Evolutionary conservation across 495 filamentous ascomycete species (phyloP), one percentile per base, ranked within the genome.

Genomic region (Clohesyomyces aquaticus): DNA sequence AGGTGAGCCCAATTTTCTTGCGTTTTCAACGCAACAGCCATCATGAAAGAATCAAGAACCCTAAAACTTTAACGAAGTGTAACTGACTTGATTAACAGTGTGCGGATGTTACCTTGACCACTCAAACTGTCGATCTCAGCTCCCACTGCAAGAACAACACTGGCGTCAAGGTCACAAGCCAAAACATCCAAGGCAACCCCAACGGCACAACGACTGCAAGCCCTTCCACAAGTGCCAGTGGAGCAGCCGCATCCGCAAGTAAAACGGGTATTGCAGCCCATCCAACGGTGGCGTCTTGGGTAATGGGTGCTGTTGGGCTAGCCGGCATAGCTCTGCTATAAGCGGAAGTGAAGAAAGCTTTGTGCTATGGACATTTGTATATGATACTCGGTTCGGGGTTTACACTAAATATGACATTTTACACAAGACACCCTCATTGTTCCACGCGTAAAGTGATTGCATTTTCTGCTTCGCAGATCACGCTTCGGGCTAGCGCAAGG

Each of bases 21-120:
- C n/a, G n/a, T n/a, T n/a, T n/a, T n/a, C n/a, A n/a, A n/a, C n/a
- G n/a, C n/a, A n/a, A n/a, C n/a, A n/a, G n/a, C n/a, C n/a, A n/a
- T n/a, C n/a, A n/a, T n/a, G n/a, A n/a, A n/a, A n/a, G n/a, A n/a
- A n/a, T n/a, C n/a, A n/a, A n/a, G n/a, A n/a, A n/a, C n/a, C n/a
- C n/a, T n/a, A n/a, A n/a, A n/a, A n/a, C n/a, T n/a, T n/a, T n/a
- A n/a, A n/a, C n/a, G n/a, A n/a, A n/a, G n/a, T n/a, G n/a, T n/a
- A 19, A 21, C 55, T 26, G 14, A 51, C 32, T 12, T 42, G 6
- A n/a, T 8, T 0, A 45, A 29, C 25, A 87, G 85, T 87, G 85
- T 65, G 83, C 84, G 57, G 85, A 88, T 68, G 80, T 88, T 59
- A 83, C 81, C 49, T 82, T 88, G 71, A 78, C 77, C 18, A 70